Conservation (phyloP, 176 grass and related monocot genomes). For the Juncus inflexus region DNA sequence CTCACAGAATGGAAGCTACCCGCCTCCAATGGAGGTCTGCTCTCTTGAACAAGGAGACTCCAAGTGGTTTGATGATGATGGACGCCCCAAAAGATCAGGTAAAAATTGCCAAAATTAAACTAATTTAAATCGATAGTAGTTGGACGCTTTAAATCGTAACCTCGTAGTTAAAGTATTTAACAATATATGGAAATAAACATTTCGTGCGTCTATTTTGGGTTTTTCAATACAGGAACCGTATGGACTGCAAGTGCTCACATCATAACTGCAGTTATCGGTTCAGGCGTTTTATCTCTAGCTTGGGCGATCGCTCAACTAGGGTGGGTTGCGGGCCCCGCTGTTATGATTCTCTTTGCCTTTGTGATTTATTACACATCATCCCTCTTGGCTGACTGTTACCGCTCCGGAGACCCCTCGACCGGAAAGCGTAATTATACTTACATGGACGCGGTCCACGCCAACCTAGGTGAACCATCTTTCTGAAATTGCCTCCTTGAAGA, state of each 20-base stretch:
- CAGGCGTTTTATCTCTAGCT: conserved; percentile 80
- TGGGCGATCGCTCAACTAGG: conserved; percentile 97
- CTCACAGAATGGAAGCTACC: conserved; percentile 11
- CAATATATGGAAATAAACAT: conserved; percentile 1
- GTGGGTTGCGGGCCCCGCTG: conserved; percentile 73
- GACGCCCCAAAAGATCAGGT: conserved; percentile 41
- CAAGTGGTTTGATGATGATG: conserved; percentile 60
- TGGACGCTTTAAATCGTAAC: too few relatives aligned
- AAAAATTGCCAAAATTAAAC: neutral
- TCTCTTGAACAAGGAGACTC: conserved; percentile 15
- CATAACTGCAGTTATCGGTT: conserved; percentile 91
- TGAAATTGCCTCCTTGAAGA: neutral
- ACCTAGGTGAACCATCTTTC: conserved; percentile 50
- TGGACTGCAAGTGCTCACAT: conserved; percentile 94
- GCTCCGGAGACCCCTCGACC: conserved; percentile 57
- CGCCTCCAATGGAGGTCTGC: conserved; percentile 44
- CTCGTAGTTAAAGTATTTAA: too few relatives aligned
- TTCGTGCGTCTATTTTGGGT: neutral
- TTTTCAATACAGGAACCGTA: conserved; percentile 46
- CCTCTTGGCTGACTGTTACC: conserved; percentile 88
- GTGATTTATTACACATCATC: conserved; percentile 78
- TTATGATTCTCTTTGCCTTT: conserved; percentile 74
- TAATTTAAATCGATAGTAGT: too few relatives aligned
- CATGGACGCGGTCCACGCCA: conserved; percentile 68
- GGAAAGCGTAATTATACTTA: conserved; percentile 94